These are phyloP conservation scores for Podosphaera aphanis DNA, from an alignment of 2,329 filamentous ascomycete genomes.

Conservation along the genomic window DNA sequence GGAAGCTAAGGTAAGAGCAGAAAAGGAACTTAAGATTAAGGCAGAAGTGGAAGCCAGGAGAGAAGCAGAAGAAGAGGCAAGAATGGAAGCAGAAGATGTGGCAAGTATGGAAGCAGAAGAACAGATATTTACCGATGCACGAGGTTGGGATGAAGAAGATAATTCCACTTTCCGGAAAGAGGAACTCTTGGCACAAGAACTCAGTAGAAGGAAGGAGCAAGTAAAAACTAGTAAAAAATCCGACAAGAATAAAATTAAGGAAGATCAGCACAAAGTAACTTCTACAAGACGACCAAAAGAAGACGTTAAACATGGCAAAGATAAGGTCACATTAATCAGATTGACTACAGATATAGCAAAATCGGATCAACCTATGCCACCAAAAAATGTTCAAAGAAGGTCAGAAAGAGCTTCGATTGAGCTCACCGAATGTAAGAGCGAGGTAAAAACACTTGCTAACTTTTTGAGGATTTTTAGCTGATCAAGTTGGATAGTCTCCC, in stretches of 20 bases:
- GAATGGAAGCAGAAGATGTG: not conserved
- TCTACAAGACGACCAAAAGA: slow-evolving; percentile 14
- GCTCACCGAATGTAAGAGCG: slow-evolving; percentile 22
- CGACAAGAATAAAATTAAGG: slow-evolving; percentile 1
- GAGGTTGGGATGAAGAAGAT: not conserved
- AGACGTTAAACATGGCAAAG: slow-evolving; percentile 19
- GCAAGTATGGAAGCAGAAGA: slow-evolving; percentile 2
- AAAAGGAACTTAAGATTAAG: slow-evolving; percentile 6
- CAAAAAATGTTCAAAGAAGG: slow-evolving; percentile 20
- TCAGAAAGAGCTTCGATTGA: slow-evolving; percentile 7
- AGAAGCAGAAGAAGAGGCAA: slow-evolving; percentile 10
- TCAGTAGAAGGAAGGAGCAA: not conserved
- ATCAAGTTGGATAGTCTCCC: not conserved
- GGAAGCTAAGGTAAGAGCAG: slow-evolving; percentile 10
- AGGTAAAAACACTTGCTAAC: slow-evolving; percentile 11
- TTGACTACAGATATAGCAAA: slow-evolving; percentile 13
- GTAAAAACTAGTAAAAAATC: not conserved
- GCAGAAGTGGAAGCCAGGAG: slow-evolving; percentile 5
- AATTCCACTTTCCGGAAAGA: not conserved
- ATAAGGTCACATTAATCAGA: slow-evolving; percentile 15
- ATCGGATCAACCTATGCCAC: slow-evolving; percentile 35
- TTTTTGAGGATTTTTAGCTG: not conserved
- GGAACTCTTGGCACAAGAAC: not conserved
- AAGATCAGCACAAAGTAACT: not conserved
- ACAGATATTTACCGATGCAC: not conserved